Percentiles rank a stretch among this genome's conserved stretches.
Conservation (phyloP, 164 flowering plant species). For the Cinnamomum micranthum region DNA sequence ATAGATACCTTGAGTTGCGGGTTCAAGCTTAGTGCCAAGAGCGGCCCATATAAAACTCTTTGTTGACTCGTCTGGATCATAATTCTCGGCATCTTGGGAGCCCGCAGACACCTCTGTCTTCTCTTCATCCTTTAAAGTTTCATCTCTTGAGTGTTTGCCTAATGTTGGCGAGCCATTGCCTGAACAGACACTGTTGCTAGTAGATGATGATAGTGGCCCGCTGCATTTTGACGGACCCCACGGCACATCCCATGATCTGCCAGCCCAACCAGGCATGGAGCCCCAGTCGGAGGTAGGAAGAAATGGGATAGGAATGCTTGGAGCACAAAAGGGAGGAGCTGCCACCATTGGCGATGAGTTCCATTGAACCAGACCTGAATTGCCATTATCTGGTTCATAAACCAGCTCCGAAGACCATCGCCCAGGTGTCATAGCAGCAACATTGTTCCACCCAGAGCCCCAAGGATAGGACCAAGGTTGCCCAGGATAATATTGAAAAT, state of each 20-base stretch:
- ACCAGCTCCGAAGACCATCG: constrained; percentile 20
- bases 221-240: constrained; percentile 23
- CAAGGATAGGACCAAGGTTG: constrained; percentile 33
- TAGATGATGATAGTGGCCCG: constrained; percentile 25
- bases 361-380: constrained; percentile 38
- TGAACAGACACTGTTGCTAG: constrained; percentile 32
- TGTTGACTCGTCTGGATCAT: constrained; percentile 41
- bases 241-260: constrained; percentile 23
- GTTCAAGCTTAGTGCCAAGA: constrained; percentile 34
- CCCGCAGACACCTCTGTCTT: constrained; percentile 32
- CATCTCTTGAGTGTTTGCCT: constrained; percentile 57
- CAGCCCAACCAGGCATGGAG: constrained; percentile 37
- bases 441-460: constrained; percentile 23
- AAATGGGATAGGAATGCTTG: constrained; percentile 32
- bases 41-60: constrained; percentile 42
- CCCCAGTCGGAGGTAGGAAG: constrained; percentile 41
- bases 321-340: constrained; percentile 28
- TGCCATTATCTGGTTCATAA: constrained; percentile 16
- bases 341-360: constrained; percentile 22
- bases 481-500: constrained; percentile 27
- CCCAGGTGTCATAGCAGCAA: constrained; percentile 11
- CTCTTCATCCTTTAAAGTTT: constrained; percentile 22
- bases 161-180: constrained; percentile 37
- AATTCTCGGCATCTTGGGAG: constrained; percentile 42
- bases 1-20: constrained; percentile 19